Base-by-base conservation (phyloP, 805 yeast genomes). In the Sungouiella thailandica region DNA sequence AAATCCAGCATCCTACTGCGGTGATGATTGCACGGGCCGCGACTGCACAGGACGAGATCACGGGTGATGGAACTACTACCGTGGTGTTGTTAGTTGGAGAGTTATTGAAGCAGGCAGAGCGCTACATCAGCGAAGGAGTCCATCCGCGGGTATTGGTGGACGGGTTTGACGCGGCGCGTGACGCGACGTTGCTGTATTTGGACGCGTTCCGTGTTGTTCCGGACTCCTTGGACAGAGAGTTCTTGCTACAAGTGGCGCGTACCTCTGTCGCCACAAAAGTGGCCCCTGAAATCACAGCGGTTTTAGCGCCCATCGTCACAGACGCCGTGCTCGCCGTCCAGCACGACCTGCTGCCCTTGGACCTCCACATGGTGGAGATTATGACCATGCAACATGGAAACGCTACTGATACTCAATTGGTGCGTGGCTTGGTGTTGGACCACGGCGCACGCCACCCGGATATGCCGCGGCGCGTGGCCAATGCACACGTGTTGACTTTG, bases 371-470 rank as follows among this genome's bases (percentile, higher is more conserved):
- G 98, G 81, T 93, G 49, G 98, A 93, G 66, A 84, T 93, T 54
- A 93, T 93, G 94, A 80, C 93, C 47, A 94, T 93, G 97, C 96
- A 93, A 74, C 90, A 84, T 54, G 84, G 86, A 47, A 74, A 82
- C 24, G 86, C 93, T 22, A 76, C 80, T 41, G 93, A 89, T 36
- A 89, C 97, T 13, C 71, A 73, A 51, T 77, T 93, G 39, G 70
- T 93, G 44, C 79, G 75, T 49, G 98, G 98, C 29, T 74, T 93
- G 47, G 98, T 93, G 23, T 72, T 93, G 45, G 98, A 93, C 59
- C 98, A 93, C 58, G 98, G 98, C 47, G 97, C 96, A 12, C 78
- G 98, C 58, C 98, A 93, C 69, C 98, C 98, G 29, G 98, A 93
- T 62, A 93, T 93, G 98, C 98, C 98, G 39, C 83, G 80, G 46